Evolutionary conservation across 768 basidiomycete genomes (phyloP), one percentile per base, ranked within the genome.

Genomic region (Candolleomyces aberdarensis): DNA sequence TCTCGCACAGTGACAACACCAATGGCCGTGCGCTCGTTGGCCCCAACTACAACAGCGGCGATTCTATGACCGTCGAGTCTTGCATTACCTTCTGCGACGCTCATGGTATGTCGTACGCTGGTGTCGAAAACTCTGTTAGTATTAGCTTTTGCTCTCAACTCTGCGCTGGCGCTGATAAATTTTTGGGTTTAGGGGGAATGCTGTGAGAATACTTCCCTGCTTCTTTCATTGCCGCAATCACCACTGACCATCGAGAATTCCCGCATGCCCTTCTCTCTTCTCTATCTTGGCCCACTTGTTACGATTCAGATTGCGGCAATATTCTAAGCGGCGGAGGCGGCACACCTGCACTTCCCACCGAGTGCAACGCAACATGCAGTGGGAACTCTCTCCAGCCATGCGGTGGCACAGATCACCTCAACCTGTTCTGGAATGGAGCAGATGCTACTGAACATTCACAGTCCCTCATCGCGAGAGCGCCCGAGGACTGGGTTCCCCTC

Each of bases 401-500:
- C 66, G 89, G 89, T 52, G 85, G 83, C 1, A 83, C 81, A 1
- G 71, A 76, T 68, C 81, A 79, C 29, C 76, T 91, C 14, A 86
- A 85, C 65, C 69, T 91, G 4, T 91, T 84, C 72, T 84, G 80
- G 81, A 88, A 80, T 63, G 88, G 88, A 17, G 71, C 71, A 32
- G 58, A 75, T 13, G 85, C 88, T 29, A 84, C 89, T 14, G 64
- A 84, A 0, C 71, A 81, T 63, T 74, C 17, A 83, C 82, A 22
- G 78, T 82, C 0, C 75, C 80, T 4, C 81, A 70, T 20, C 36
- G 10, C 40, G 7, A 43, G 39, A 41, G 54, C 15, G 52, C 80
- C 87, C 32, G 89, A 87, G 4, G 75, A 80, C 31, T 92, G 90
- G 89, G 69, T 74, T 6, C 86, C 84, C 0, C 79, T 91, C 32